These are phyloP conservation scores for Coemansia sp. DNA, from an alignment of 192 early-diverging fungal genomes.

Conservation along the genomic window DNA sequence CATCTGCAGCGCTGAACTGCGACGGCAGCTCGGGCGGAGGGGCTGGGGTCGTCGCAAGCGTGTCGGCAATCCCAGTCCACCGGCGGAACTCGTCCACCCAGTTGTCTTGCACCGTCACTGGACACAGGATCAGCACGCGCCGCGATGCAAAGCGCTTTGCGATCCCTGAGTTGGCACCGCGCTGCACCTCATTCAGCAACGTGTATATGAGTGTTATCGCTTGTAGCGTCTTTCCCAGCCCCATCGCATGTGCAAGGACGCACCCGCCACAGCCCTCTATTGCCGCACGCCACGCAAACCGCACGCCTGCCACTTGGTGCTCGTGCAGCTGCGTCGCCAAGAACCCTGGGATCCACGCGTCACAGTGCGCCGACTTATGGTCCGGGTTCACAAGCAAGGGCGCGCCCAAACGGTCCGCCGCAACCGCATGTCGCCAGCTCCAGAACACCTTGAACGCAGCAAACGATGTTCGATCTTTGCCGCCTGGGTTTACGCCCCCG, in stretches of 20 bases:
- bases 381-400: constrained; percentile 64
- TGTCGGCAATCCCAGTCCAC: constrained; percentile 58
- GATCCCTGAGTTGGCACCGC: neutral
- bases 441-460: neutral
- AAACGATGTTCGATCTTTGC: neutral
- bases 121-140: constrained; percentile 72
- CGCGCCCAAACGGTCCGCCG: constrained; percentile 6
- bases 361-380: constrained; percentile 11
- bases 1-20: neutral
- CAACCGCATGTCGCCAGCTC: neutral
- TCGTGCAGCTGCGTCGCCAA: constrained; percentile 60
- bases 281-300: constrained; percentile 69
- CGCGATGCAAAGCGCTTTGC: constrained; percentile 34
- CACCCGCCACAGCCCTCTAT: constrained; percentile 55
- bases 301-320: constrained; percentile 76
- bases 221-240: constrained; percentile 84
- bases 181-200: constrained; percentile 61
- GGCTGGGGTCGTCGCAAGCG: neutral
- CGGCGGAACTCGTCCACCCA: constrained; percentile 72
- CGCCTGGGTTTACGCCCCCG: neutral
- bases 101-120: constrained; percentile 67
- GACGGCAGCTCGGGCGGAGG: constrained; percentile 15
- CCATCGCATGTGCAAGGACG: constrained; percentile 84
- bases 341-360: constrained; percentile 54
- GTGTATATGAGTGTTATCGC: constrained; percentile 72